These are phyloP conservation scores for Plantago elongata DNA, from an alignment of 257 asterid genomes.

Conservation along the genomic window DNA sequence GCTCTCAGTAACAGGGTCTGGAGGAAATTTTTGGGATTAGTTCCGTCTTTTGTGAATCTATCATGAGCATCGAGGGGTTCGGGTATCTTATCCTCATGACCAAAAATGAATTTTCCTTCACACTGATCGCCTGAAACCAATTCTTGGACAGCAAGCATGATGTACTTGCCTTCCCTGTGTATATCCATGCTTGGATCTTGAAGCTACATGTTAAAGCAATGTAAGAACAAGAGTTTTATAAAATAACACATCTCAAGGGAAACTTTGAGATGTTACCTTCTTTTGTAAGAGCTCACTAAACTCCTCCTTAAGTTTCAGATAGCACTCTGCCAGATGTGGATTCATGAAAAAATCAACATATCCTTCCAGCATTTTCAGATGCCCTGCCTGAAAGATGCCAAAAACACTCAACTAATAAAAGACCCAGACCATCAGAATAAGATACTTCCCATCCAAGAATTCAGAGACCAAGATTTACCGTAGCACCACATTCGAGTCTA, in stretches of 20 bases:
- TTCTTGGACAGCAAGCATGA: slow-evolving; percentile 88
- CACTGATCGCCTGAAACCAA: slow-evolving; percentile 83
- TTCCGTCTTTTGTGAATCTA: slow-evolving; percentile 78
- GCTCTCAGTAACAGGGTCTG: slow-evolving; percentile 97
- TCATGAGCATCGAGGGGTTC: slow-evolving; percentile 46
- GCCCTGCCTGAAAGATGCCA: slow-evolving; percentile 59
- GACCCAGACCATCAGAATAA: slow-evolving; percentile 4
- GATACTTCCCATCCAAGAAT: slow-evolving; percentile 7
- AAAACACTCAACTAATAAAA: not conserved
- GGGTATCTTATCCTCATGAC: slow-evolving; percentile 76
- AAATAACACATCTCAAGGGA: no score
- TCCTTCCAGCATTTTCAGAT: slow-evolving; percentile 82
- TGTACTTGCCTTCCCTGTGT: slow-evolving; percentile 92
- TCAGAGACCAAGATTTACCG: slow-evolving; percentile 41
- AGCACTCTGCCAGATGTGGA: slow-evolving; percentile 81
- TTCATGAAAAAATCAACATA: slow-evolving; percentile 90
- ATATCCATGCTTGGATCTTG: slow-evolving; percentile 74
- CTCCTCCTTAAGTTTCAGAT: slow-evolving; percentile 77
- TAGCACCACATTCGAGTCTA: slow-evolving; percentile 47
- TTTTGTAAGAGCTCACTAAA: slow-evolving; percentile 57
- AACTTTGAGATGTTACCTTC: slow-evolving; percentile 44
- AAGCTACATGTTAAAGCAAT: slow-evolving; percentile 42
- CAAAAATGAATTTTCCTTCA: slow-evolving; percentile 92
- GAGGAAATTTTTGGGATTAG: slow-evolving; percentile 87
- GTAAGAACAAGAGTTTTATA: no score